Evolutionary conservation across 768 basidiomycete species (phyloP), one percentile per base, ranked within the genome.

Genomic region (Russula compacta): DNA sequence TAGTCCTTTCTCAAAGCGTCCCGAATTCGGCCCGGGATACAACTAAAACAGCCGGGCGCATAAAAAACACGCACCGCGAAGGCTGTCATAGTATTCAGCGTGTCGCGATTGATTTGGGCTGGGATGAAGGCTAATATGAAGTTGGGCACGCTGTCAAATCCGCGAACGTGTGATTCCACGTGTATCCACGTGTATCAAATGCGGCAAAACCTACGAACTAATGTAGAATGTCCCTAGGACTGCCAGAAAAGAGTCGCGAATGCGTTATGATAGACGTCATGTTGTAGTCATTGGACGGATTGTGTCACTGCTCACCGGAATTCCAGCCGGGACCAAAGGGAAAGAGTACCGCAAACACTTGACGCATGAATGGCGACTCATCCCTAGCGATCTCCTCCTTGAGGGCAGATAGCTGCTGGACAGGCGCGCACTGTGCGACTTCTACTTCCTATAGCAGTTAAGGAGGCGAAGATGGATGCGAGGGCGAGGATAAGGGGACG

Each of bases 61-160:
- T 29, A 29, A 29, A 1, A 56, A 59, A 61, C 53, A 71, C 86
- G 71, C 71, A 90, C 89, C 62, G 92, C 92, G 71, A 94, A 94
- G 6, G 92, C 89, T 38, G 92, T 94, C 92, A 94, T 94, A 12
- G 89, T 92, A 69, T 94, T 94, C 60, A 95, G 79, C 47, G 91
- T 92, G 71, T 90, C 79, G 15, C 81, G 79, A 72, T 87, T 85
- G 69, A 95, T 92, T 71, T 92, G 79, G 56, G 89, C 87, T 33
- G 93, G 93, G 67, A 95, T 95, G 71, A 95, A 93, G 6, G 90
- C 89, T 55, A 97, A 86, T 64, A 97, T 92, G 68, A 97, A 90
- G 75, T 97, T 97, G 52, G 93, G 93, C 59, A 95, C 83, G 40
- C 92, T 94, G 70, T 63, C 49, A 32, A 50, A 24, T 38, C 61